Conservation (phyloP, 768 basidiomycete species). For the Gloeostereum incarnatum region DNA sequence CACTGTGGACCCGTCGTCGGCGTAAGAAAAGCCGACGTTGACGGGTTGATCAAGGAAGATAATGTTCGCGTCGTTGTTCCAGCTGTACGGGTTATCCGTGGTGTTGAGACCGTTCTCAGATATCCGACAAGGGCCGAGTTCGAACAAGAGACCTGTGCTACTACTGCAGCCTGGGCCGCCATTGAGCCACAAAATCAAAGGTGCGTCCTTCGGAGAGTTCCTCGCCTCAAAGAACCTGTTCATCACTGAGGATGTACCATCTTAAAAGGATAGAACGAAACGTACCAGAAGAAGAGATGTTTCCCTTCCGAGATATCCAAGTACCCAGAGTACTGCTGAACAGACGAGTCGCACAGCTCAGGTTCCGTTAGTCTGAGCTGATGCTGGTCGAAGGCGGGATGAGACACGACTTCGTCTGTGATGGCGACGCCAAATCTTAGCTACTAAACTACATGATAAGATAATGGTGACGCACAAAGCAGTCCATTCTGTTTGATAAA, state of each 20-base stretch:
- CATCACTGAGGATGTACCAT: background rate
- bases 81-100: slow-evolving; percentile 69
- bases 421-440: background rate
- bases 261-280: background rate
- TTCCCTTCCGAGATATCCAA: slow-evolving; percentile 72
- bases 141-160: slow-evolving; percentile 81
- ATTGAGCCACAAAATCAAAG: slow-evolving; percentile 87
- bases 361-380: slow-evolving; percentile 59
- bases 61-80: slow-evolving; percentile 76
- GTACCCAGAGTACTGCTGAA: slow-evolving; percentile 78
- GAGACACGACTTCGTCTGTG: slow-evolving; percentile 57
- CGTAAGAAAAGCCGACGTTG: slow-evolving; percentile 86
- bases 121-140: slow-evolving; percentile 84
- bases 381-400: slow-evolving; percentile 38
- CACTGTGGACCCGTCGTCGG: slow-evolving; percentile 63
- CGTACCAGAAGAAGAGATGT: slow-evolving; percentile 82
- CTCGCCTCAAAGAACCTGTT: slow-evolving; percentile 86
- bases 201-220: slow-evolving; percentile 61
- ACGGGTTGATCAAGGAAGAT: slow-evolving; percentile 80
- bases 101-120: slow-evolving; percentile 60
- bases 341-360: slow-evolving; percentile 67
- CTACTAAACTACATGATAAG: background rate
- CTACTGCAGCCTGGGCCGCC: slow-evolving; percentile 70
- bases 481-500: slow-evolving; percentile 66
- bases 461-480: slow-evolving; percentile 35